Conservation (phyloP, 768 basidiomycete genomes). For the Kondoa subrosea region DNA sequence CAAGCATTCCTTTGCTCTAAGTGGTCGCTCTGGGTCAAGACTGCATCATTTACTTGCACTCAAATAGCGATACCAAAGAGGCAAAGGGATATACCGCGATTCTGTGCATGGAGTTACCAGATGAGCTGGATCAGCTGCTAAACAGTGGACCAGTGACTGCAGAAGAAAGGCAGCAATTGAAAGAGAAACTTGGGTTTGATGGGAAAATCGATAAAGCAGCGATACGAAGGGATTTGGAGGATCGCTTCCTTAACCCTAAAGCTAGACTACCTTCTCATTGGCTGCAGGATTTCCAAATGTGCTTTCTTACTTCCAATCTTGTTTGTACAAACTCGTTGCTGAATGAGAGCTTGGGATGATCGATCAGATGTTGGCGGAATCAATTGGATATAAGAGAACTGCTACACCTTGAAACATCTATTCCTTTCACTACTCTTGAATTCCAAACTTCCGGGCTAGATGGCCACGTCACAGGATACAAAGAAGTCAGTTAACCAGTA, state of each 20-base stretch:
- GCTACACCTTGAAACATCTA: constrained; percentile 49
- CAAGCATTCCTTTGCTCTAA: no score
- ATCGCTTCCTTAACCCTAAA: constrained; percentile 54
- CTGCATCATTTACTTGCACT: no score
- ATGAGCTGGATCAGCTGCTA: not conserved
- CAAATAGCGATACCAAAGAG: no score
- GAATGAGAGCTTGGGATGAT: no score
- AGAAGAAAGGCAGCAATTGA: not conserved
- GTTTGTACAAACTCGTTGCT: not conserved
- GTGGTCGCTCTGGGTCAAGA: no score
- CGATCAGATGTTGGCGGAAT: constrained; percentile 6
- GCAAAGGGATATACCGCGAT: no score
- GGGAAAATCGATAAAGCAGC: constrained; percentile 22
- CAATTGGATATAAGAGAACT: constrained; percentile 29
- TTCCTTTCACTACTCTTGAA: constrained; percentile 54
- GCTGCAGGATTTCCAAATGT: constrained; percentile 74
- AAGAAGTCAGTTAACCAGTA: constrained; percentile 44
- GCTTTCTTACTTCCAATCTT: constrained; percentile 25
- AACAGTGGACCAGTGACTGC: not conserved
- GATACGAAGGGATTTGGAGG: constrained; percentile 44
- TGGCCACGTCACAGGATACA: constrained; percentile 63
- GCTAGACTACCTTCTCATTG: constrained; percentile 50
- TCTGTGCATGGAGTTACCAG: not conserved
- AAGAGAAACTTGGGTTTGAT: not conserved
- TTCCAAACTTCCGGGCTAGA: constrained; percentile 64